Evolutionary conservation across 2,329 filamentous ascomycete genomes (phyloP).

Genomic region (Aschersonia sp.): DNA sequence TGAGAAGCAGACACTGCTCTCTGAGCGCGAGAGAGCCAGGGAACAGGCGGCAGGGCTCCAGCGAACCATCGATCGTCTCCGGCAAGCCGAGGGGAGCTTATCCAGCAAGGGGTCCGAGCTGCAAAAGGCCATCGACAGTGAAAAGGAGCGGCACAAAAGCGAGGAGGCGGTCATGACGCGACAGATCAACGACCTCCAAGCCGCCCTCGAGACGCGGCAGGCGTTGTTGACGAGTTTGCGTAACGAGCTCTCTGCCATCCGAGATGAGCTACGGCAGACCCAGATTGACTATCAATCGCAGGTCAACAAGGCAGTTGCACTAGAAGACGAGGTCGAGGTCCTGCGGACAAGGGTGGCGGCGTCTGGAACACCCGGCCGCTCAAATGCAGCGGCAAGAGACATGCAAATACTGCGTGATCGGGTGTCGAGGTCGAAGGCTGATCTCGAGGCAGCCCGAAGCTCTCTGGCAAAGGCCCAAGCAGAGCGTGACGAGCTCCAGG

Average conservation of each 20-base stretch:
- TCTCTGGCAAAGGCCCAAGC: slow-evolving; percentile 43
- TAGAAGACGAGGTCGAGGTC: slow-evolving; percentile 67
- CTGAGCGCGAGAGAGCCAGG: slow-evolving; percentile 51
- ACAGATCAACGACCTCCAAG: slow-evolving; percentile 63
- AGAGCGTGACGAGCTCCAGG: slow-evolving; percentile 53
- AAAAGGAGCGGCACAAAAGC: slow-evolving; percentile 54
- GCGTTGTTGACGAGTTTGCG: slow-evolving; percentile 50
- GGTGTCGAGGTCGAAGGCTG: slow-evolving; percentile 40
- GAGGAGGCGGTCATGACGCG: slow-evolving; percentile 56
- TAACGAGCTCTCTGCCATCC: slow-evolving; percentile 48
- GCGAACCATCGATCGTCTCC: slow-evolving; percentile 55
- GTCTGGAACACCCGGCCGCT: slow-evolving; percentile 18
- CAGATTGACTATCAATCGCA: slow-evolving; percentile 48
- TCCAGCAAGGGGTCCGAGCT: slow-evolving; percentile 54
- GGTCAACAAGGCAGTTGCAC: slow-evolving; percentile 47
- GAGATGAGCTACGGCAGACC: slow-evolving; percentile 56
- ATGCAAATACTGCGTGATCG: slow-evolving; percentile 51
- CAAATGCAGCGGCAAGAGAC: slow-evolving; percentile 42
- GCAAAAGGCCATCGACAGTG: slow-evolving; percentile 53
- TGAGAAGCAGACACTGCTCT: slow-evolving; percentile 45
- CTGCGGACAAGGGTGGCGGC: slow-evolving; percentile 31
- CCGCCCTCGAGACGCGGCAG: slow-evolving; percentile 54
- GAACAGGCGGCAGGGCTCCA: slow-evolving; percentile 54
- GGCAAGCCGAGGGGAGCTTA: slow-evolving; percentile 51
- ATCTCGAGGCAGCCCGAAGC: slow-evolving; percentile 43